Percentiles rank a stretch among this genome's conserved stretches.
phyloP scores from a whole-genome alignment of 1,139 yeast species.

The Chernovozyma sophiae-reginae region DNA sequence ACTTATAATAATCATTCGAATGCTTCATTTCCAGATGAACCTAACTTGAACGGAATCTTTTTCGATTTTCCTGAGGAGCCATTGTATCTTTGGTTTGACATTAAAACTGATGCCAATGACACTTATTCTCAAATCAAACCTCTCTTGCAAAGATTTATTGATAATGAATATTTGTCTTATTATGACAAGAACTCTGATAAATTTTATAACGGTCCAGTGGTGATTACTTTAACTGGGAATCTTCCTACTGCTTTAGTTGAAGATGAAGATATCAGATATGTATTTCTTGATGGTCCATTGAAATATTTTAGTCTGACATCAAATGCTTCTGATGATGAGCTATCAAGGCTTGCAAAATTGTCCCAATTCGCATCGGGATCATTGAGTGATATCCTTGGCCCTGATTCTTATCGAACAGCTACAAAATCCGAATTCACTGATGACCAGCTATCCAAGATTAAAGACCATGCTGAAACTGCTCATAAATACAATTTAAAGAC shows the following conservation, averaged over 20 bases:
- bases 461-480: conserved; percentile 23
- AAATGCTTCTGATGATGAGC: conserved; percentile 13
- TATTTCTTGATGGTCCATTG: conserved; percentile 39
- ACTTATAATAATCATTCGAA: conserved; percentile 5
- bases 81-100: conserved; percentile 40
- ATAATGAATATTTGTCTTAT: conserved; percentile 29
- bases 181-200: conserved; percentile 24
- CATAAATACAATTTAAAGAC: conserved; percentile 36
- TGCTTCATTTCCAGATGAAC: conserved; percentile 3
- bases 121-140: conserved; percentile 30
- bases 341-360: conserved; percentile 20
- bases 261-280: conserved; percentile 25
- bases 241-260: conserved; percentile 29
- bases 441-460: conserved; percentile 18
- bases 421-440: conserved; percentile 15
- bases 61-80: conserved; percentile 39
- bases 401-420: conserved; percentile 12
- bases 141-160: conserved; percentile 29
- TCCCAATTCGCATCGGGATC: conserved; percentile 37
- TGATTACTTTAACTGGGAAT: conserved; percentile 40
- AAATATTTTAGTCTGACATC: conserved; percentile 14
- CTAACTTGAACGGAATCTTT: conserved; percentile 23
- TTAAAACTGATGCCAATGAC: conserved; percentile 33
- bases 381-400: conserved; percentile 27
- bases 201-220: conserved; percentile 32